Conservation (phyloP, 495 filamentous ascomycete species). For the Staphylotrichum longicolle region DNA sequence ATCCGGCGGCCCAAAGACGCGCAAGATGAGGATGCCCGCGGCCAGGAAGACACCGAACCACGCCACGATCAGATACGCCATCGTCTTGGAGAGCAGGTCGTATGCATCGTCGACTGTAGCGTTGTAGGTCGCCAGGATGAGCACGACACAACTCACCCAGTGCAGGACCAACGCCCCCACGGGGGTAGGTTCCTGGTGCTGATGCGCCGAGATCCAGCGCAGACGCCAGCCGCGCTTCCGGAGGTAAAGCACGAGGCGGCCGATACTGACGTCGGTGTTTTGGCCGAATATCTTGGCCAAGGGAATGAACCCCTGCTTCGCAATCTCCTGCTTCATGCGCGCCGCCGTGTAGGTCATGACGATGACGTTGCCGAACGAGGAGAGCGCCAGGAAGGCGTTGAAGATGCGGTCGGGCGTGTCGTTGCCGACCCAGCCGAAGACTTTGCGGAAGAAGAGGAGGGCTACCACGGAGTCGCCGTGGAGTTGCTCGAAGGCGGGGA, state of each 20-base stretch:
- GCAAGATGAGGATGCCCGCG: background rate
- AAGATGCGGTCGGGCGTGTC: background rate
- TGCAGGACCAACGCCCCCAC: background rate
- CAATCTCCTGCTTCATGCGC: constrained; percentile 3
- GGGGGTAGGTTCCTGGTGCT: background rate
- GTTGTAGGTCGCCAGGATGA: background rate
- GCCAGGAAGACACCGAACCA: background rate
- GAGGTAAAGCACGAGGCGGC: background rate
- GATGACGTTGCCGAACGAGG: background rate
- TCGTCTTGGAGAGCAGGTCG: background rate
- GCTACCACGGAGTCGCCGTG: background rate
- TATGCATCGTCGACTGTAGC: background rate
- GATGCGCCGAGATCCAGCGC: background rate
- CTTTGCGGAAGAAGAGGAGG: background rate
- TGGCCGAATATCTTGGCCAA: background rate
- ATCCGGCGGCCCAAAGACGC: background rate
- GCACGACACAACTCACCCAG: background rate
- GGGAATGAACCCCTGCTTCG: background rate
- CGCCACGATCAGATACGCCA: background rate
- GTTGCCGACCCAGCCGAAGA: background rate
- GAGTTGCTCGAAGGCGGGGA: background rate
- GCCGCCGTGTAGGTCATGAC: background rate
- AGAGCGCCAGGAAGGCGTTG: background rate
- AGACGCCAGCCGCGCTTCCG: background rate
- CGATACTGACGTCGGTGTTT: background rate